Percentiles rank a stretch among this genome's conserved stretches.
Conservation (phyloP, 2,329 filamentous ascomycete species). For the Aspergillus nomiae region DNA sequence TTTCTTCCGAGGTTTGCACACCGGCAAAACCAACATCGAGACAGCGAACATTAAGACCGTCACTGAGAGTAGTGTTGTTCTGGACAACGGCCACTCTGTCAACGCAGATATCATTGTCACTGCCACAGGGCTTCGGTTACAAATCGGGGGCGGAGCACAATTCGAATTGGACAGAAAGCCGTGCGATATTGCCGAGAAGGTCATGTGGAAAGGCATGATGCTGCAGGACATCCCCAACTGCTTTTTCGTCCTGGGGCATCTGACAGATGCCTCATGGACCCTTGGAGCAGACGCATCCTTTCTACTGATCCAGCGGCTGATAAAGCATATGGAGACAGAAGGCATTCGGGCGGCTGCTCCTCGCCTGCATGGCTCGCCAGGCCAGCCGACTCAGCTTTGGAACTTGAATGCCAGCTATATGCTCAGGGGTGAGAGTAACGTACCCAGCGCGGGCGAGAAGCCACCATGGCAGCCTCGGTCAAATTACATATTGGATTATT, state of each 20-base stretch:
- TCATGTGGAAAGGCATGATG: slow-evolving; percentile 35
- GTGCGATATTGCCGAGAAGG: slow-evolving; percentile 25
- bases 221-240: slow-evolving; percentile 38
- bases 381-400: not conserved
- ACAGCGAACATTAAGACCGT: slow-evolving; percentile 53
- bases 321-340: slow-evolving; percentile 16
- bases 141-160: slow-evolving; percentile 25
- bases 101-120: slow-evolving; percentile 37
- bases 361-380: not conserved
- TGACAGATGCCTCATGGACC: slow-evolving; percentile 35
- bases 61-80: slow-evolving; percentile 46
- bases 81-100: slow-evolving; percentile 41
- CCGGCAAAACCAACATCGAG: slow-evolving; percentile 6
- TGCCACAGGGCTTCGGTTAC: slow-evolving; percentile 36
- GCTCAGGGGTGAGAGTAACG: not conserved
- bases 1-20: slow-evolving; percentile 53
- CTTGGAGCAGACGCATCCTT: slow-evolving; percentile 35
- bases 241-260: slow-evolving; percentile 32
- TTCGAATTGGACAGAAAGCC: slow-evolving; percentile 28
- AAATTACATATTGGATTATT: not conserved
- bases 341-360: not conserved
- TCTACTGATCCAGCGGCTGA: slow-evolving; percentile 26
- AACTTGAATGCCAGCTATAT: not conserved
- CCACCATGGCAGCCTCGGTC: not conserved
- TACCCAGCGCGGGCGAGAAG: not conserved